Evolutionary conservation across 2,329 filamentous ascomycete genomes (phyloP).

Genomic region (Pseudopithomyces chartarum): DNA sequence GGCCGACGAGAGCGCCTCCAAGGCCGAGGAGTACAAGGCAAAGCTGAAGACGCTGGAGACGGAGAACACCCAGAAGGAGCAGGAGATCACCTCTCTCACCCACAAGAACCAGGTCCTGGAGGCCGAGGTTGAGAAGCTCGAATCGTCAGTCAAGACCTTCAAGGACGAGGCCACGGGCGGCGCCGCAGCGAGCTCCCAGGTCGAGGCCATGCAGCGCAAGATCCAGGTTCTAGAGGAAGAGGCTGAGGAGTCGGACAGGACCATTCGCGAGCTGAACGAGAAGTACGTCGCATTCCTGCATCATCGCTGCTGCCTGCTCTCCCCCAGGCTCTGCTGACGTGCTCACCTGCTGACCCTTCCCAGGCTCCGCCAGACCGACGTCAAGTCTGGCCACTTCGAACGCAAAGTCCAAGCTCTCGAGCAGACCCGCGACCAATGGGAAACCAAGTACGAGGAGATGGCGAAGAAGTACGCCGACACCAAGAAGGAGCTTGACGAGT

Average conservation of each 20-base stretch:
- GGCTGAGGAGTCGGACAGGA: conserved; percentile 95
- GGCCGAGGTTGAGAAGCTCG: conserved; percentile 89
- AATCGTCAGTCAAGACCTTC: conserved; percentile 78
- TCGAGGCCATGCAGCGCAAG: conserved; percentile 88
- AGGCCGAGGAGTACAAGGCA: conserved; percentile 83
- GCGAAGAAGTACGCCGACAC: conserved; percentile 81
- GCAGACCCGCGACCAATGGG: conserved; percentile 89
- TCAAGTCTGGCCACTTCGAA: conserved; percentile 99
- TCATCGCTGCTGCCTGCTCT: not conserved
- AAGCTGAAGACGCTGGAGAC: conserved; percentile 92
- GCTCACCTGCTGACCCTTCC: conserved; percentile 24
- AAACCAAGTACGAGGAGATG: conserved; percentile 98
- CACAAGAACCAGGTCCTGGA: conserved; percentile 96
- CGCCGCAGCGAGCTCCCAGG: conserved; percentile 81
- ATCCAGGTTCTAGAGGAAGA: conserved; percentile 97
- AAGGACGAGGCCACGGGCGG: conserved; percentile 87
- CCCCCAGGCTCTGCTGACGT: not conserved
- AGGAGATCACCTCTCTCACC: conserved; percentile 93
- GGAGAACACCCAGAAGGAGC: conserved; percentile 94
- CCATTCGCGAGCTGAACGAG: conserved; percentile 94
- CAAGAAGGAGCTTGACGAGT: conserved; percentile 89
- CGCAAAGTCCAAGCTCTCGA: conserved; percentile 98
- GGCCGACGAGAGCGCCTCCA: conserved; percentile 80
- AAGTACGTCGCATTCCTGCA: conserved; percentile 66
- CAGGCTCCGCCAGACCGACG: conserved; percentile 97